Conservation (phyloP, 306 rosid genomes). For the Acacia acuminata region DNA sequence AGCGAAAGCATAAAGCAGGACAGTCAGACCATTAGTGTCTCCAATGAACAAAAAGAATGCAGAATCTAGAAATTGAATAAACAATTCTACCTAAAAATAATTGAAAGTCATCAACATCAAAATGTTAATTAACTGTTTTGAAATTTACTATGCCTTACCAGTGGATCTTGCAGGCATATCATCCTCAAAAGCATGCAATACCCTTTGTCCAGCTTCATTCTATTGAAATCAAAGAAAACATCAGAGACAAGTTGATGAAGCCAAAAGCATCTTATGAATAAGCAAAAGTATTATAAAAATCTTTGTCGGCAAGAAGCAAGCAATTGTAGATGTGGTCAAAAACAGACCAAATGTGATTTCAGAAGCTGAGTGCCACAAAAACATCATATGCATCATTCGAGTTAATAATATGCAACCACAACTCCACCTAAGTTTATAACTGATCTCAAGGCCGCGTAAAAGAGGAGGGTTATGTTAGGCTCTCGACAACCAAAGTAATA, state of each 20-base stretch:
- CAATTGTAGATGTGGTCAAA: conserved; percentile 8
- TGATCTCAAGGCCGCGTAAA: too few species aligned
- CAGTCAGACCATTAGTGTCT: conserved; percentile 30
- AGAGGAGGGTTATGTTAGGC: too few species aligned
- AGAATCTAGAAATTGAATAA: conserved; percentile 20
- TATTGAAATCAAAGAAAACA: conserved; percentile 37
- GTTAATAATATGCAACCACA: background rate
- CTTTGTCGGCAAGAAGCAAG: background rate
- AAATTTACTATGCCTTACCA: conserved; percentile 44
- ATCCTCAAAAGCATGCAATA: conserved; percentile 64
- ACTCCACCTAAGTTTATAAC: too few species aligned
- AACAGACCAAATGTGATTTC: background rate
- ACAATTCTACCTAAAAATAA: background rate
- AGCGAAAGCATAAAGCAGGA: conserved; percentile 33
- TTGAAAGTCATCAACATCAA: conserved; percentile 15
- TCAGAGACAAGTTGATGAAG: conserved; percentile 35
- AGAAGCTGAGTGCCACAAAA: conserved; percentile 2
- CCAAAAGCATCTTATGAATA: conserved; percentile 9
- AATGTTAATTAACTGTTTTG: background rate
- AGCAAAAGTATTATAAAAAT: background rate
- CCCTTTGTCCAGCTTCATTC: conserved; percentile 52
- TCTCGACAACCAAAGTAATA: too few species aligned
- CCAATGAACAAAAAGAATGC: background rate
- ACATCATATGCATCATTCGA: background rate
- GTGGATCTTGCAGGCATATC: conserved; percentile 48